Conservation (phyloP, 1,284 basidiomycete species). For the Rhodotorula sp. region DNA sequence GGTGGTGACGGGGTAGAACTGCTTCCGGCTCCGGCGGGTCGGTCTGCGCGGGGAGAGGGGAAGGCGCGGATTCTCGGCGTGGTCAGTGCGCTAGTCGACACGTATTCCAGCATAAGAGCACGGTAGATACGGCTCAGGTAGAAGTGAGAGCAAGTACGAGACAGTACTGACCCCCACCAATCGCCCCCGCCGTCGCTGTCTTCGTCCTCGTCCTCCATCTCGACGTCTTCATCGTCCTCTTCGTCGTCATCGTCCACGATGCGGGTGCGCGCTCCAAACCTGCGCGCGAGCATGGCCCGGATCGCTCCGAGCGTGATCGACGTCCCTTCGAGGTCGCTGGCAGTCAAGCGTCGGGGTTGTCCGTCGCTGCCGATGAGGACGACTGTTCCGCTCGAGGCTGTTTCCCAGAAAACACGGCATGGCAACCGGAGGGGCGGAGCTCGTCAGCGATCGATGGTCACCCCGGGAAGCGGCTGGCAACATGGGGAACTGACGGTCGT, state of each 20-base stretch:
- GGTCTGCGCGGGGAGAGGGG: not conserved
- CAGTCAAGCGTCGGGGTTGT: conserved; percentile 13
- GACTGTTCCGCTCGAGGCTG: conserved; percentile 30
- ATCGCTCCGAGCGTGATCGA: conserved; percentile 29
- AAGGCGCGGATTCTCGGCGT: not conserved
- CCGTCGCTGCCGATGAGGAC: conserved; percentile 33
- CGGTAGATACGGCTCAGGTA: not conserved
- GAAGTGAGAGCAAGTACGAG: not conserved
- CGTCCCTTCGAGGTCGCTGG: conserved; percentile 21
- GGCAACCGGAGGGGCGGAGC: not conserved
- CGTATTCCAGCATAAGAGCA: not conserved
- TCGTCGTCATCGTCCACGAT: conserved; percentile 43
- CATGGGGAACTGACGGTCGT: conserved; percentile 30
- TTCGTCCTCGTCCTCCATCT: not conserved
- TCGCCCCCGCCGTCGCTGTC: conserved; percentile 5
- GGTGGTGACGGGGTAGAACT: conserved; percentile 46
- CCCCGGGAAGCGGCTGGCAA: no score
- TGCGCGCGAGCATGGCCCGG: conserved; percentile 31
- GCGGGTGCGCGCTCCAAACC: conserved; percentile 33
- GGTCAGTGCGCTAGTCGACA: not conserved
- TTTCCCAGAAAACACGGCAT: not conserved
- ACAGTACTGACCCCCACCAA: conserved; percentile 22
- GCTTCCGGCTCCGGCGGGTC: conserved; percentile 19
- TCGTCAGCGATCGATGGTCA: not conserved
- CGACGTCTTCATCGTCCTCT: conserved; percentile 43